phyloP scores from a whole-genome alignment of 2,329 filamentous ascomycete species.

The Diplodia sapinea region DNA sequence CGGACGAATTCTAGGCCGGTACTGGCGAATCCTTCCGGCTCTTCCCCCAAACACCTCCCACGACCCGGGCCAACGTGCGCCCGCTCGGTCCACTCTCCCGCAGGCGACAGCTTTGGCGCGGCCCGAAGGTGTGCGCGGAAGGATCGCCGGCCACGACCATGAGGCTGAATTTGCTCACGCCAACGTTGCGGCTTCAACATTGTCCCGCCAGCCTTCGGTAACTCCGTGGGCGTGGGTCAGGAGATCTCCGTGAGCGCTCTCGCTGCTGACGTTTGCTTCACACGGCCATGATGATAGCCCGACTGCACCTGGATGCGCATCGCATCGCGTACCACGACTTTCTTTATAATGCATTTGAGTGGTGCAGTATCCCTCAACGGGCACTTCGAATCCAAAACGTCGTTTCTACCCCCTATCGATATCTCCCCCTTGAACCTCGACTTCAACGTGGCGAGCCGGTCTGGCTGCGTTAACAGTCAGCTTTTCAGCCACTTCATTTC shows the following conservation, averaged over 20 bases:
- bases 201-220: background rate
- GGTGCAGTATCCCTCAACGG: background rate
- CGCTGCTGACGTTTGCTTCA: background rate
- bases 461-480: background rate
- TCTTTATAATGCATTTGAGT: background rate
- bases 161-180: background rate
- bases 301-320: background rate
- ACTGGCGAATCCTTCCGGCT: background rate
- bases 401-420: background rate
- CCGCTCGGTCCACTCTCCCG: background rate
- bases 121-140: background rate
- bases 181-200: background rate
- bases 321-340: no score
- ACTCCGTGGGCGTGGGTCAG: background rate
- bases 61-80: background rate
- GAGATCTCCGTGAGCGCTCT: background rate
- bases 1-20: background rate
- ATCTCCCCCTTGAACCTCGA: background rate
- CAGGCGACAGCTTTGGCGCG: background rate
- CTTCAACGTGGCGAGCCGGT: background rate
- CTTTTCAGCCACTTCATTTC: conserved; percentile 3
- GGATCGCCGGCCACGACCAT: background rate
- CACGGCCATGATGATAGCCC: background rate
- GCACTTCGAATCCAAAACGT: background rate
- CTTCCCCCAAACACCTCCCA: background rate